phyloP scores from a whole-genome alignment of 73 alveolate species.

The Strombidium stylifer region DNA sequence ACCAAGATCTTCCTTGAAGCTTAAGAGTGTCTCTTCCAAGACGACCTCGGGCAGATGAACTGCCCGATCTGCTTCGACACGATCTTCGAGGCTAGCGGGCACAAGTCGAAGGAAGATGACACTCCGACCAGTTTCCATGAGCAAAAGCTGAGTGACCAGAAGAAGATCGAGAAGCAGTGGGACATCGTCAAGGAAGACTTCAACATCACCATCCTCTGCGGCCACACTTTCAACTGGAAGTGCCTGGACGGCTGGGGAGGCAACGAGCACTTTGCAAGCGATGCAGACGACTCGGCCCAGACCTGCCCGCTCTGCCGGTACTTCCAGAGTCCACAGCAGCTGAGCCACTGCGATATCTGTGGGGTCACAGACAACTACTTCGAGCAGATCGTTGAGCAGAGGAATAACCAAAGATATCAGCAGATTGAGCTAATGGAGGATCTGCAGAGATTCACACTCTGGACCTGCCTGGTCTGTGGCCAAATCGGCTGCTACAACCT shows the following conservation, averaged over 20 bases:
- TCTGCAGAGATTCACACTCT: too few species aligned
- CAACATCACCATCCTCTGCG: slow-evolving; percentile 44
- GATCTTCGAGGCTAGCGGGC: background rate
- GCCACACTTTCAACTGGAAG: slow-evolving; percentile 55
- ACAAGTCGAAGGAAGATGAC: background rate
- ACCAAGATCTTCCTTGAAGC: background rate
- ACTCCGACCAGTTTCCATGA: too few species aligned
- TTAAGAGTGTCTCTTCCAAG: background rate
- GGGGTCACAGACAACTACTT: slow-evolving; percentile 33
- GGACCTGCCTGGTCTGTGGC: slow-evolving; percentile 60
- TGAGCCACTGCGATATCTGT: slow-evolving; percentile 41
- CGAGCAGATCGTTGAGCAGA: too few species aligned
- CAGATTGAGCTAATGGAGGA: too few species aligned
- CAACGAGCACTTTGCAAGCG: too few species aligned
- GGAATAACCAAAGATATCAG: too few species aligned
- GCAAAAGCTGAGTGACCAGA: background rate
- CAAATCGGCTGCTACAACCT: slow-evolving; percentile 42
- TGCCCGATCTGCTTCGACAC: slow-evolving; percentile 63
- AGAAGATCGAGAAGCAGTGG: slow-evolving; percentile 23
- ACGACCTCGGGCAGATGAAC: background rate
- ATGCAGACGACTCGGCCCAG: too few species aligned
- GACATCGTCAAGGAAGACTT: slow-evolving; percentile 25
- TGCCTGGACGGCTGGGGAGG: slow-evolving; percentile 48
- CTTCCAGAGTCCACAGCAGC: slow-evolving; percentile 41
- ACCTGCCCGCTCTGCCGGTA: slow-evolving; percentile 69